phyloP scores from a whole-genome alignment of 495 filamentous ascomycete species.

The Penicillium waksmanii region DNA sequence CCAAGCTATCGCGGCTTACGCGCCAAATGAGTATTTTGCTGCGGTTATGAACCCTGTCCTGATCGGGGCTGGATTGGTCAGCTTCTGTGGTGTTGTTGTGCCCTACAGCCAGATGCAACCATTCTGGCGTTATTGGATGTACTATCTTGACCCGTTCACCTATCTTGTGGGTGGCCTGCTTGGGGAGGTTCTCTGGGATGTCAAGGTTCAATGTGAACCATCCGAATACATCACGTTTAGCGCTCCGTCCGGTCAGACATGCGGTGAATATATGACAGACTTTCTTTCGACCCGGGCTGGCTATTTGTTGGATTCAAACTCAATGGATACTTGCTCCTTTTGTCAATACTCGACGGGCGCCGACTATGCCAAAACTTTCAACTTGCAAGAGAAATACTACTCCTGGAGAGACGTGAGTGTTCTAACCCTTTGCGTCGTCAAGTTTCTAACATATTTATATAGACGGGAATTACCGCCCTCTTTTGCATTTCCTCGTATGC shows the following conservation, averaged over 20 bases:
- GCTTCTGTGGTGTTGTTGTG: conserved; percentile 59
- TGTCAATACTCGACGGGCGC: conserved; percentile 55
- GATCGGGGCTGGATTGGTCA: conserved; percentile 53
- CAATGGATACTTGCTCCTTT: conserved; percentile 61
- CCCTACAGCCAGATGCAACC: conserved; percentile 53
- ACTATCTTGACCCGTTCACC: conserved; percentile 60
- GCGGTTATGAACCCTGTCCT: conserved; percentile 57
- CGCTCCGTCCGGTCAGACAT: conserved; percentile 63
- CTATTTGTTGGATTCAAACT: conserved; percentile 58
- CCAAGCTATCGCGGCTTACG: conserved; percentile 55
- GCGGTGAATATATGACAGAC: conserved; percentile 65
- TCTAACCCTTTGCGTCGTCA: background rate
- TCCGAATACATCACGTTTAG: conserved; percentile 64
- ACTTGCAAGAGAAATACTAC: conserved; percentile 43
- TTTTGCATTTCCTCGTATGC: conserved; percentile 47
- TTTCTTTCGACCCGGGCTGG: conserved; percentile 58
- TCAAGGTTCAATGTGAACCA: conserved; percentile 57
- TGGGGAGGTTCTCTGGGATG: conserved; percentile 45
- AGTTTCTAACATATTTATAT: conserved; percentile 13
- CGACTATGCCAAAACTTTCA: conserved; percentile 46
- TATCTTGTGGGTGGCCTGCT: conserved; percentile 56
- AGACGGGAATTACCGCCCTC: conserved; percentile 47
- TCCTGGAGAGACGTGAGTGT: conserved; percentile 48
- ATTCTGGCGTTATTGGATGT: conserved; percentile 66
- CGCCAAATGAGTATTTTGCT: conserved; percentile 58